These are phyloP conservation scores for Cornus florida DNA, from an alignment of 148 eudicot species.

Conservation along the genomic window DNA sequence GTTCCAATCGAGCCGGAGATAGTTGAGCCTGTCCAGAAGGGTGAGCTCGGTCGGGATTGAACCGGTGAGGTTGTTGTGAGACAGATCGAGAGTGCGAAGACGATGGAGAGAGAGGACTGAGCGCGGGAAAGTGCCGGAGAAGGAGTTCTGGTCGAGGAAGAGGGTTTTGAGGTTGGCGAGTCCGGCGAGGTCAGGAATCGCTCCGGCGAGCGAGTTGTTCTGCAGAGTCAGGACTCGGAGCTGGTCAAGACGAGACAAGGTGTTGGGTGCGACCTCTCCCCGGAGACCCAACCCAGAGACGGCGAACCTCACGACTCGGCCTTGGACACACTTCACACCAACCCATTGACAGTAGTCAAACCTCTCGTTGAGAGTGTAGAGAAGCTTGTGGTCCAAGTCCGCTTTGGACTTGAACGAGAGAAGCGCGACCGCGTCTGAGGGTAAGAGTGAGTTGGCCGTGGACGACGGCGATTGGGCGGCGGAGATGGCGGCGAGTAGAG, in stretches of 20 bases:
- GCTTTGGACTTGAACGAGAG: conserved; percentile 47
- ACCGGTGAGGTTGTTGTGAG: conserved; percentile 61
- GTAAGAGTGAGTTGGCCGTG: conserved; percentile 1
- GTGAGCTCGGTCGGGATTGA: conserved; percentile 35
- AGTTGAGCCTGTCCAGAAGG: conserved; percentile 43
- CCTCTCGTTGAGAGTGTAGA: conserved; percentile 41
- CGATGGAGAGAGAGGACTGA: conserved; percentile 41
- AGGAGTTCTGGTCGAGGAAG: conserved; percentile 48
- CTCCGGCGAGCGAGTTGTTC: conserved; percentile 76
- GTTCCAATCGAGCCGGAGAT: conserved; percentile 60
- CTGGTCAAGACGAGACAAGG: conserved; percentile 53
- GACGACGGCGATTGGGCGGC: conserved; percentile 10
- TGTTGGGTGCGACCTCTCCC: conserved; percentile 52
- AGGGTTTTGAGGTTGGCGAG: conserved; percentile 59
- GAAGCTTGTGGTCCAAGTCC: conserved; percentile 48
- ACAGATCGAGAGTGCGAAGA: conserved; percentile 53
- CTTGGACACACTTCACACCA: conserved; percentile 70
- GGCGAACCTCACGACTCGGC: conserved; percentile 50
- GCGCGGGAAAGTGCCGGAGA: conserved; percentile 51
- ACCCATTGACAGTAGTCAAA: conserved; percentile 59
- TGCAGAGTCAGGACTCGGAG: conserved; percentile 65
- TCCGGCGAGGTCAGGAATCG: conserved; percentile 55
- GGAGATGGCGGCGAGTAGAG: conserved; percentile 1
- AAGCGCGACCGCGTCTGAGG: conserved; percentile 45
- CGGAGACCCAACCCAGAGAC: conserved; percentile 40